phyloP scores from a whole-genome alignment of 805 yeast species.

The Candida peoriensis region DNA sequence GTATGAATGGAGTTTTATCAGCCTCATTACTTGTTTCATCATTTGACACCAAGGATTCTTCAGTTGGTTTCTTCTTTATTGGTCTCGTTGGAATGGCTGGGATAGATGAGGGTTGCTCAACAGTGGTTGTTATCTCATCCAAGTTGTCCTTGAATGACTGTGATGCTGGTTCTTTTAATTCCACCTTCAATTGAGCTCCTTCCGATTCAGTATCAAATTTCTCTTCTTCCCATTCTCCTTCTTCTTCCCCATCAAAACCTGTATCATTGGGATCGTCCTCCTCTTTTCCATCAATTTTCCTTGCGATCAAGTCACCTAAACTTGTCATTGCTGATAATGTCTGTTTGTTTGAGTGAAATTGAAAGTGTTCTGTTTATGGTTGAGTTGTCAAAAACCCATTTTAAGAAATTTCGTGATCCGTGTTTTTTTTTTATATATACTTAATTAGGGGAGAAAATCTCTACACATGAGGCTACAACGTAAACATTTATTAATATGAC shows the following conservation, averaged over 20 bases:
- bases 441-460: neutral
- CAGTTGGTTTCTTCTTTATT: slow-evolving; percentile 3
- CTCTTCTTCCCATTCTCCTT: neutral
- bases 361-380: neutral
- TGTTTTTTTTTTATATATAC: neutral
- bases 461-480: neutral
- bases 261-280: slow-evolving; percentile 4
- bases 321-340: slow-evolving; percentile 4
- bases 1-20: neutral
- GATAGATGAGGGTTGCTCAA: slow-evolving; percentile 4
- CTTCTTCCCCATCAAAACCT: neutral
- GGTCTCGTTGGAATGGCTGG: slow-evolving; percentile 22
- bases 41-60: no score
- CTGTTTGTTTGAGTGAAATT: slow-evolving; percentile 4
- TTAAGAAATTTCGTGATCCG: neutral
- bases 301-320: slow-evolving; percentile 3
- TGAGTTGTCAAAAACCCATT: neutral
- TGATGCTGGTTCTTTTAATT: no score
- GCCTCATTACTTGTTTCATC: no score
- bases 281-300: neutral
- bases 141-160: no score
- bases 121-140: no score
- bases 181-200: no score
- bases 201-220: no score
- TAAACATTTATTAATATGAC: neutral